These are phyloP conservation scores for Thalia dealbata DNA, from an alignment of 176 grass and related monocot species.

Conservation along the genomic window DNA sequence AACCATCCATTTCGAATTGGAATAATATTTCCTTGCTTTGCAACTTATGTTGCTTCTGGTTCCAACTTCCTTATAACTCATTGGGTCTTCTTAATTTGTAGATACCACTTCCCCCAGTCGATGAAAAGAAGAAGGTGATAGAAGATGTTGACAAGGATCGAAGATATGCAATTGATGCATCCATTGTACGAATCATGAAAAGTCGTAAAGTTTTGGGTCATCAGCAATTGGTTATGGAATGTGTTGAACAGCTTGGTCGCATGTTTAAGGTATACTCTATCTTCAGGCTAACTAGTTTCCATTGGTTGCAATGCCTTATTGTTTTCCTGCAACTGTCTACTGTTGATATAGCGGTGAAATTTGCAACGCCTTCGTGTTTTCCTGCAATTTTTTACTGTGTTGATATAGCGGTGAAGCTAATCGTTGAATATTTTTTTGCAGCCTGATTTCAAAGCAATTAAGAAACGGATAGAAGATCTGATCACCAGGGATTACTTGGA, in stretches of 20 bases:
- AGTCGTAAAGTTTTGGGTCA: constrained; percentile 82
- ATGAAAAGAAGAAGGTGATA: constrained; percentile 98
- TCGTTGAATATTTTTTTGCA: constrained; percentile 7
- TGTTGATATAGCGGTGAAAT: neutral
- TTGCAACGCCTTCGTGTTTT: neutral
- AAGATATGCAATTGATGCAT: constrained; percentile 94
- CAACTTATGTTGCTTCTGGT: neutral
- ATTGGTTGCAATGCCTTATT: neutral
- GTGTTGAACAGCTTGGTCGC: constrained; percentile 86
- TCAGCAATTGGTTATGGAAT: constrained; percentile 79
- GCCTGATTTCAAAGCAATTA: constrained; percentile 78
- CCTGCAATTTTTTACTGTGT: neutral
- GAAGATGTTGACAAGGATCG: constrained; percentile 98
- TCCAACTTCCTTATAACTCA: neutral
- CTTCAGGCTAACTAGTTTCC: neutral
- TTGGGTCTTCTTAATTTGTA: constrained; percentile 8
- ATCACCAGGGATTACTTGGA: constrained; percentile 72
- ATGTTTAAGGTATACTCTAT: constrained; percentile 28
- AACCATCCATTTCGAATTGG: too few relatives aligned
- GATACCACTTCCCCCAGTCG: constrained; percentile 89
- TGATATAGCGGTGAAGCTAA: neutral
- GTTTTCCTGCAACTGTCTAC: neutral
- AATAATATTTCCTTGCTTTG: too few relatives aligned
- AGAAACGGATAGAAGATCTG: constrained; percentile 73
- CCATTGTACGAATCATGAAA: constrained; percentile 98